Base-by-base conservation (phyloP, 2,329 filamentous ascomycete species). In the Bretziella fagacearum region DNA sequence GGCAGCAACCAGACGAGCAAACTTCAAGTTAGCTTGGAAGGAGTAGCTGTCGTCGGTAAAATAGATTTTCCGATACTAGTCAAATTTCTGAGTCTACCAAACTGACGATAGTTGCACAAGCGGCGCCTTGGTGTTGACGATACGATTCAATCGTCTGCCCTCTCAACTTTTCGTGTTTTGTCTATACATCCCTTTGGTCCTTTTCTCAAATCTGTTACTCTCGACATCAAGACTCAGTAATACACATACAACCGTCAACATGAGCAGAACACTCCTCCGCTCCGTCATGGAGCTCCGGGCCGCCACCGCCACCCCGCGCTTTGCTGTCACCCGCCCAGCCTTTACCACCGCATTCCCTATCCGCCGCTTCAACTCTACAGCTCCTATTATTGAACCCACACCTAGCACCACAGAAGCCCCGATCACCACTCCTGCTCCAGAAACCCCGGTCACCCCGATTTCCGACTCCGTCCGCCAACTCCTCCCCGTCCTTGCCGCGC, bases 401-500 rank as follows among this genome's bases (percentile, higher is more conserved):
- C 32, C 58, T 49, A 60, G 58, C 41, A 57, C 59, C 37, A 58
- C 61, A 54, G 55, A 36, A 33, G 58, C 44, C 23, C 52, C 47
- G 52, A 55, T 35, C 51, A 56, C 27, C 54, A 57, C 47, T 51
- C 56, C 33, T 54, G 66, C 68, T 55, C 58, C 71, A n/a, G n/a
- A n/a, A n/a, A n/a, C n/a, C n/a, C 57, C 66, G 71, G 55, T 13
- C 25, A 10, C 15, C 0, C 60, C 63, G 17, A 49, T 58, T 27
- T 46, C 71, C 51, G 62, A 71, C 44, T 73, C 73, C 1, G 68
- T 83, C 52, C 67, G 66, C 53, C 61, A 61, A 35, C 70, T 85
- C 41, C 74, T 86, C 25, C 81, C 83, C 1, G 68, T 84, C 40
- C 74, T 91, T 41, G 72, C 71, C 55, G 71, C 79, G 8, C 84